Evolutionary conservation across 345 rosid genomes (phyloP).

Genomic region (Lumnitzera racemosa): DNA sequence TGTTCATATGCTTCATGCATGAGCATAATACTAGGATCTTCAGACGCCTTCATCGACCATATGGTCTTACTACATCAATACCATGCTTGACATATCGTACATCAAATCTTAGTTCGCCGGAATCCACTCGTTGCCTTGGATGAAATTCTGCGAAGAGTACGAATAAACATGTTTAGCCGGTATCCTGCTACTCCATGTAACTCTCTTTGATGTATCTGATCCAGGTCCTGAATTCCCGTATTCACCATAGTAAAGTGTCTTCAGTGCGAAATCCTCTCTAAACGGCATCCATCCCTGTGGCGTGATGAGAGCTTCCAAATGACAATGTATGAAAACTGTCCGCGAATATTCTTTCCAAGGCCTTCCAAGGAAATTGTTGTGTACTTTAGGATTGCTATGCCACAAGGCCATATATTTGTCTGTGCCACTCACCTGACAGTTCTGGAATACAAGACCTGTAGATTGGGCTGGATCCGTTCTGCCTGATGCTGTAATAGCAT

Average conservation of each 20-base stretch:
- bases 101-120: slow-evolving; percentile 3
- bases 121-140: slow-evolving; percentile 81
- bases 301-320: slow-evolving; percentile 43
- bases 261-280: slow-evolving; percentile 55
- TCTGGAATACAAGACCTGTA: slow-evolving; percentile 63
- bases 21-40: no score
- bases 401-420: slow-evolving; percentile 62
- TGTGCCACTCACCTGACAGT: slow-evolving; percentile 72
- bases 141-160: slow-evolving; percentile 69
- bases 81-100: no score
- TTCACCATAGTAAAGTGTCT: slow-evolving; percentile 86
- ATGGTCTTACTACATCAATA: no score
- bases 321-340: slow-evolving; percentile 56
- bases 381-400: slow-evolving; percentile 49
- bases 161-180: slow-evolving; percentile 39
- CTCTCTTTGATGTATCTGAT: slow-evolving; percentile 40
- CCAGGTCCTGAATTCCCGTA: slow-evolving; percentile 62
- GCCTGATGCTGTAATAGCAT: slow-evolving; percentile 82
- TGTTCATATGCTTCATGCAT: no score
- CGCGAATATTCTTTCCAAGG: slow-evolving; percentile 97
- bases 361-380: slow-evolving; percentile 67
- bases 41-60: no score
- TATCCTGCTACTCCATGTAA: slow-evolving; percentile 67
- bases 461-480: slow-evolving; percentile 77
- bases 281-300: slow-evolving; percentile 84